Base-by-base conservation (phyloP, 495 filamentous ascomycete species). In the Lindgomyces ingoldianus region DNA sequence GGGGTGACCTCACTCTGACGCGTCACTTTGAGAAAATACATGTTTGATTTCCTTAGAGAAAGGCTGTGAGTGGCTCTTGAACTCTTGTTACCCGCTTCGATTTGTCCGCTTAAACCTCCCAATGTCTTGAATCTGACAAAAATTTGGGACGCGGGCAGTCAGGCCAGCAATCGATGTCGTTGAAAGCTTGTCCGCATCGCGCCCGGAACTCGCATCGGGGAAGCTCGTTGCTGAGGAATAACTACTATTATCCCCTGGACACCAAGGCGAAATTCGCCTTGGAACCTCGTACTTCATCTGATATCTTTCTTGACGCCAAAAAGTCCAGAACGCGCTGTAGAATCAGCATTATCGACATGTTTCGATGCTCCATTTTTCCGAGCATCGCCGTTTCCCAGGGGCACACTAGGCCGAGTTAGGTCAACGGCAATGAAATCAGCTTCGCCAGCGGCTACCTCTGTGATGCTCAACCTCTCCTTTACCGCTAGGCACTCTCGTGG, bases 261-360 rank as follows among this genome's bases (percentile, higher is more conserved):
- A 52, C 49, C 49, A 52, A n/a, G 18, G 49, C 25, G 18, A 16
- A 16, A 27, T 11, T 10, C 49, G 2, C 18, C 4, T 24, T 52
- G 22, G 1, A 30, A 16, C 25, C 22, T 24, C 8, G 22, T 27
- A 22, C 51, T 11, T 26, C 27, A n/a, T n/a, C n/a, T n/a, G 24
- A 12, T 57, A 30, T 39, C 22, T 45, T 27, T 45, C 16, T 57
- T 47, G 22, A 57, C 54, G 54, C 54, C 54, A 16, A 46, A 39
- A 47, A 21, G 2, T 55, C 21, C 16, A 55, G 21, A 18, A 19
- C 19, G 29, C 3, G 19, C 29, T 18, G n/a, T 19, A 41, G 29
- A 41, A 39, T 39, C 6, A 39, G 33, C 33, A 39, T 39, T 39
- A 14, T 39, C 33, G 6, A 39, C 33, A 6, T 39, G 6, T 39